Conservation (phyloP, 2,329 filamentous ascomycete species). For the Remersonia thermophila region DNA sequence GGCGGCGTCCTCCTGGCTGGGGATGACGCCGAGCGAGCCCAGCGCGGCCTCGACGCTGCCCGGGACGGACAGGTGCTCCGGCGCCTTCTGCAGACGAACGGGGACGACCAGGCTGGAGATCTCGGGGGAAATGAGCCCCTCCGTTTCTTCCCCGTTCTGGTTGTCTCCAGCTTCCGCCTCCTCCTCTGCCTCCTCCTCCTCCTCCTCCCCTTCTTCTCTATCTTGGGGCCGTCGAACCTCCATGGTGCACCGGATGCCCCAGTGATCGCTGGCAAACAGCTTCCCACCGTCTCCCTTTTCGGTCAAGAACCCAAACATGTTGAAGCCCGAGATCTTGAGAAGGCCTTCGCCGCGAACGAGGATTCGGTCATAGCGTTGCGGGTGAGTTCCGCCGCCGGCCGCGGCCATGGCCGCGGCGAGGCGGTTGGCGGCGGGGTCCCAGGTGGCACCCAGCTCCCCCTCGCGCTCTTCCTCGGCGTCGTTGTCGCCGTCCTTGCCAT, state of each 20-base stretch:
- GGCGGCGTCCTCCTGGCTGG: slow-evolving; percentile 31
- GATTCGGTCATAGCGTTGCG: slow-evolving; percentile 55
- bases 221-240: slow-evolving; percentile 13
- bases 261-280: slow-evolving; percentile 42
- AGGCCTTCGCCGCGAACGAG: slow-evolving; percentile 33
- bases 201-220: too few relatives aligned
- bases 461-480: slow-evolving; percentile 29
- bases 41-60: slow-evolving; percentile 29
- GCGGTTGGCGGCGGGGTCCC: slow-evolving; percentile 45
- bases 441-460: slow-evolving; percentile 54
- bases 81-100: slow-evolving; percentile 23
- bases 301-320: slow-evolving; percentile 41
- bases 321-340: slow-evolving; percentile 35
- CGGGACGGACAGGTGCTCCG: slow-evolving; percentile 20
- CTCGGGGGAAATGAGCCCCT: slow-evolving; percentile 8
- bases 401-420: slow-evolving; percentile 40
- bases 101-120: slow-evolving; percentile 20
- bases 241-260: slow-evolving; percentile 39
- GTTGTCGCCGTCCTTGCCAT: slow-evolving; percentile 26
- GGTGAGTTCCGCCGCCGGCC: slow-evolving; percentile 36
- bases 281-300: slow-evolving; percentile 9
- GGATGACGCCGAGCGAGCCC: slow-evolving; percentile 28
- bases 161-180: slow-evolving; percentile 1
- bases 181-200: too few relatives aligned
- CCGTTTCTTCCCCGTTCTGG: too few relatives aligned